Percentiles rank a stretch among this genome's conserved stretches.
These are phyloP conservation scores for Aspergillus spinulosporus DNA, from an alignment of 2,329 filamentous ascomycete species.

Conservation along the genomic window DNA sequence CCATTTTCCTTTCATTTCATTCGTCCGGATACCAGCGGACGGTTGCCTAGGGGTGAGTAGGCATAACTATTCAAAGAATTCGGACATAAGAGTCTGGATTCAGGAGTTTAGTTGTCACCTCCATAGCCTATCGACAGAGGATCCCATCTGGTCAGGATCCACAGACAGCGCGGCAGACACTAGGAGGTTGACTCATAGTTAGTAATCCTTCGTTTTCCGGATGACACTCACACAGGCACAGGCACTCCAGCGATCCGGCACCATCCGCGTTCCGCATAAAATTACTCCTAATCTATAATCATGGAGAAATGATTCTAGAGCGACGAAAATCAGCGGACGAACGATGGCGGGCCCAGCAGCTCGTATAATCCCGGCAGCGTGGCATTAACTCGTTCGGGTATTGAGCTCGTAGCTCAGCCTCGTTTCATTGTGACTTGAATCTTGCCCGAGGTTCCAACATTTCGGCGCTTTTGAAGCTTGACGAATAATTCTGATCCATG, in stretches of 20 bases:
- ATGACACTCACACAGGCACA: not conserved
- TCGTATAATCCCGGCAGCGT: not conserved
- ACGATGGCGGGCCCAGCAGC: not conserved
- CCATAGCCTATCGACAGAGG: not conserved
- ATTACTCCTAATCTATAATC: too few relatives aligned
- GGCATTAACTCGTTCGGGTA: not conserved
- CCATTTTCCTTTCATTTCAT: not conserved
- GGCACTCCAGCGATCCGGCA: slow-evolving; percentile 4
- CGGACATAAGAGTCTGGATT: not conserved
- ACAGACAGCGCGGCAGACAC: too few relatives aligned
- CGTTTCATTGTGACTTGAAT: not conserved
- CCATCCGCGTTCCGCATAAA: not conserved
- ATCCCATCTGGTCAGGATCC: too few relatives aligned
- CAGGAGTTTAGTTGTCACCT: not conserved
- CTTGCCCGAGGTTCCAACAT: not conserved
- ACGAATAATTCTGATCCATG: not conserved
- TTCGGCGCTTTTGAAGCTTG: not conserved
- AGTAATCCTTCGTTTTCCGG: not conserved
- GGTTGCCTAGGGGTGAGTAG: not conserved
- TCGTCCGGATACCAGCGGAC: not conserved
- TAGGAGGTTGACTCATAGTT: not conserved
- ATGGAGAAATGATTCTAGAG: not conserved
- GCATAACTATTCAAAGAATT: not conserved
- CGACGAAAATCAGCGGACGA: not conserved
- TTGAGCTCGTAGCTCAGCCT: not conserved